Evolutionary conservation across 2,329 filamentous ascomycete genomes (phyloP), one percentile per base, ranked within the genome.

Genomic region (Pyrenophora graminea): DNA sequence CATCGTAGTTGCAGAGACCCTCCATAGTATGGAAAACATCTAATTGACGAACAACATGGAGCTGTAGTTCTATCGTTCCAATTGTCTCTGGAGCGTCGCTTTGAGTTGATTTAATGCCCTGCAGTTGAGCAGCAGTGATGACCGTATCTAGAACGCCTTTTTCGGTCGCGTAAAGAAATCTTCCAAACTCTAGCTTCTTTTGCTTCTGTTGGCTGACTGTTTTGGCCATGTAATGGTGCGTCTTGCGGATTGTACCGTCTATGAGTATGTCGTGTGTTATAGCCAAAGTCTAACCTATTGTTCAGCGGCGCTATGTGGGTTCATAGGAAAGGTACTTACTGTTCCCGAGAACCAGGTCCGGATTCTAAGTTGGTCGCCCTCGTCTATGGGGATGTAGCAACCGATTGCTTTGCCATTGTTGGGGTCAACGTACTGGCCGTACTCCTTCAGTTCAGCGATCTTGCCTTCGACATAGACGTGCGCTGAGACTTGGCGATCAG

Each of bases 51-150:
- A 61, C 55, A 5, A 70, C 47, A 9, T 59, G 71, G 2, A 74
- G 27, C 0, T 63, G 64, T 4, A 73, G n/a, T 39, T 74, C 70
- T 4, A 74, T 60, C 0, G 62, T 69, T 2, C 70, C 71, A 6
- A 72, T 53, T 0, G 51, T 64, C 37, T 67, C 62, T 1, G 15
- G 27, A 0, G 12, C 45, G 4, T 62, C 49, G 6, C 48, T 48
- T 41, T 57, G 51, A 2, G 48, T 47, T 5, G 45, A 31, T 1
- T 10, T 19, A 1, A 52, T 12, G 6, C 36, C 39, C 25, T 88
- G 89, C 2, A 97, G 91, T 25, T 92, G 91, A 1, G 89, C 90
- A 2, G 97, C 93, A 70, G 96, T 94, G 64, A 99, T 84, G 5
- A 88, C 91, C 0, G 94, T 97, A 55, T 94, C 94, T 60, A 97